Evolutionary conservation across 352 stramenopile genomes (phyloP), one percentile per base, ranked within the genome.

Genomic region (Globisporangium iwayamae): DNA sequence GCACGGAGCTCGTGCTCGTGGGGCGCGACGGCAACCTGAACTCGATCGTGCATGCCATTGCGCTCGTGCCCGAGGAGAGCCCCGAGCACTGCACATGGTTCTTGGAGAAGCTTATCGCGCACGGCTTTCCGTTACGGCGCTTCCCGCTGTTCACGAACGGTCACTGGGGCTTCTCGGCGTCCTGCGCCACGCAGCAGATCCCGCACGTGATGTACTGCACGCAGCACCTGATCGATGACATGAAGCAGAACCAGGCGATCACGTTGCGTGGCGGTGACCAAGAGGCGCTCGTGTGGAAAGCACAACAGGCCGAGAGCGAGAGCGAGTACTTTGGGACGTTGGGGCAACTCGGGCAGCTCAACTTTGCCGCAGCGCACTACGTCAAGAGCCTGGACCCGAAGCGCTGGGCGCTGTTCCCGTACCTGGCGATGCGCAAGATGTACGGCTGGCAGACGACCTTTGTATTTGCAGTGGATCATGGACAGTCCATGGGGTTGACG

Each of bases 371-470:
- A 10, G 76, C 72, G n/a, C 62, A 81, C 7, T 73, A 74, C 25
- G 60, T 83, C 25, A 67, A 70, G 18, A 58, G 53, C 2, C 41
- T 82, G 16, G 70, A 85, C 47, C 74, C 76, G 6, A 51, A 39
- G 1, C 71, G 60, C 13, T 85, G 76, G 76, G 77, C 74, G 6
- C n/a, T 85, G 14, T 85, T 79, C 61, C 76, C 76, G 51, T 71
- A 80, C 55, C 46, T 81, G 56, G 57, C 72, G 4, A 50, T 71
- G 48, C 62, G 72, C 16, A 73, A 79, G 61, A 66, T 85, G 55
- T 85, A 81, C 65, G 76, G 76, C 22, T 85, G 76, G 76, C 74
- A 82, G 59, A 78, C 74, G 18, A 81, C 76, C 14, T 56, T 67
- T 36, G 69, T 78, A 20, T 48, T 69, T 20, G 54, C 69, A 13